A percentile compares a stretch with the other conserved stretches of the same genome.
These are phyloP conservation scores for Boletales sp. DNA, from an alignment of 768 basidiomycete genomes.

Conservation along the genomic window DNA sequence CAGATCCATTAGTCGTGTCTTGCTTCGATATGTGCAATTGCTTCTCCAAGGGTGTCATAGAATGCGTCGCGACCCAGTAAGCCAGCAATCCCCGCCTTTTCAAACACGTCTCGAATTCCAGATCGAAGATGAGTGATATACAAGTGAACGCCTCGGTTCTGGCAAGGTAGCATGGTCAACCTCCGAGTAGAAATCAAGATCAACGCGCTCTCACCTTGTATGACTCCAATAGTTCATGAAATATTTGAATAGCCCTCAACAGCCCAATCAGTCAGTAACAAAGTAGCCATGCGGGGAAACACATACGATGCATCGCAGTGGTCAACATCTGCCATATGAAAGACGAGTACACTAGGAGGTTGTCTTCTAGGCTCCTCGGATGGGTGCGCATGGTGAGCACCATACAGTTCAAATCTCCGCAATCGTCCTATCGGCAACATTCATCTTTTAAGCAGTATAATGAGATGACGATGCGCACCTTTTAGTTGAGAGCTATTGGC, in stretches of 20 bases:
- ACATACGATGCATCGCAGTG: conserved; percentile 87
- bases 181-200: neutral
- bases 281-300: neutral
- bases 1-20: conserved; percentile 8
- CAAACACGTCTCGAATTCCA: conserved; percentile 36
- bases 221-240: conserved; percentile 72
- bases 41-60: conserved; percentile 41
- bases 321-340: conserved; percentile 93
- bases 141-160: conserved; percentile 43
- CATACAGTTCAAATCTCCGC: conserved; percentile 85
- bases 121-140: conserved; percentile 46
- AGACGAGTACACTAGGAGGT: conserved; percentile 74
- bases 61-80: conserved; percentile 44
- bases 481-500: conserved; percentile 96
- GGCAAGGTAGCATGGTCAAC: neutral
- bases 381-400: conserved; percentile 74
- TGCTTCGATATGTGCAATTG: conserved; percentile 37
- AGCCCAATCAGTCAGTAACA: conserved; percentile 6
- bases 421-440: conserved; percentile 55
- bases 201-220: conserved; percentile 52
- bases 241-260: conserved; percentile 75
- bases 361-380: conserved; percentile 80
- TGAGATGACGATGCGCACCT: conserved; percentile 34
- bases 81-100: conserved; percentile 40
- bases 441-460: neutral